Evolutionary conservation across 805 yeast genomes (phyloP).

Genomic region (Candida easanensis): DNA sequence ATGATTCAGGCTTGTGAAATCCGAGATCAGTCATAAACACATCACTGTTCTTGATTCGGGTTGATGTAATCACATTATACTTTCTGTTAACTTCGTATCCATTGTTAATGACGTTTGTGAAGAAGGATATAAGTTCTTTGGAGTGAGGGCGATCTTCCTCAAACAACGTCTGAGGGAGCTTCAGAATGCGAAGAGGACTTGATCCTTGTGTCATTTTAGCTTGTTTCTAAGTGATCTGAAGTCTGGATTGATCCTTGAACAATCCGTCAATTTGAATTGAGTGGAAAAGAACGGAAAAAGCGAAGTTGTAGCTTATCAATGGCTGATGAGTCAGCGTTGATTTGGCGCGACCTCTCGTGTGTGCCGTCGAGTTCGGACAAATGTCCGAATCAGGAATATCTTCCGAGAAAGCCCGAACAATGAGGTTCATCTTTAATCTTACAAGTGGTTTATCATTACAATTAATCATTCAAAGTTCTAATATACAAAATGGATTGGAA

Average conservation of each 20-base stretch:
- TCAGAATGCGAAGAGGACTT: constrained; percentile 1
- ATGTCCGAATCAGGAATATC: no score
- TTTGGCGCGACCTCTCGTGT: no score
- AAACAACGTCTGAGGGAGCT: constrained; percentile 5
- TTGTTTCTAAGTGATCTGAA: no score
- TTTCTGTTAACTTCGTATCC: constrained; percentile 20
- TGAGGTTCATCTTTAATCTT: no score
- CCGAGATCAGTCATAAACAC: constrained; percentile 22
- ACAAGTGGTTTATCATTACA: no score
- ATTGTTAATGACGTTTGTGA: constrained; percentile 18
- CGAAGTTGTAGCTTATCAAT: not conserved
- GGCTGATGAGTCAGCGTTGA: no score
- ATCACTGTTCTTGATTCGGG: constrained; percentile 17
- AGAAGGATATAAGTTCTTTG: constrained; percentile 5
- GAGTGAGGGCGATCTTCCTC: constrained; percentile 2
- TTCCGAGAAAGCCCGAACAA: no score
- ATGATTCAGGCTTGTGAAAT: constrained; percentile 16
- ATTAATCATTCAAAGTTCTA: no score
- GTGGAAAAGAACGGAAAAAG: no score
- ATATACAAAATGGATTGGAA: not conserved
- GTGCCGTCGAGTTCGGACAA: no score
- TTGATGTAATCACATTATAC: constrained; percentile 18
- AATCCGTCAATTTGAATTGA: no score
- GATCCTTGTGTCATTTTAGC: not conserved
- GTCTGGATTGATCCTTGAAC: no score